Percentiles rank a stretch among this genome's conserved stretches.
Conservation (phyloP, 2,329 filamentous ascomycete genomes). For the Coniosporium uncinatum region DNA sequence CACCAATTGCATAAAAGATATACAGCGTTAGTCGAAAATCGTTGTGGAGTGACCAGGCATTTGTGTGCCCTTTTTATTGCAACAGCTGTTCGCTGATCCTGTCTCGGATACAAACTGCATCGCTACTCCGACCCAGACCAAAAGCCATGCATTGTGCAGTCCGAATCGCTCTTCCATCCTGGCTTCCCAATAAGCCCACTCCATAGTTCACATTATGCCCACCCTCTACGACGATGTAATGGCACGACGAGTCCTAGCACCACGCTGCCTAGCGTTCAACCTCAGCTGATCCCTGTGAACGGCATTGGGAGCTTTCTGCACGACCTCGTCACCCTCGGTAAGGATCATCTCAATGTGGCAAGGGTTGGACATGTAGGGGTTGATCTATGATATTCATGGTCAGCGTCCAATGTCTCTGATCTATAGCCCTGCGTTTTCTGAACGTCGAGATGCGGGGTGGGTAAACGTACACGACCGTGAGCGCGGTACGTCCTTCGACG, state of each 20-base stretch:
- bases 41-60: too few relatives aligned
- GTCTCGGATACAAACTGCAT: too few relatives aligned
- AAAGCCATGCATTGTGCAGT: too few relatives aligned
- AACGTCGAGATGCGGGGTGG: neutral
- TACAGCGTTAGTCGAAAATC: too few relatives aligned
- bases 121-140: too few relatives aligned
- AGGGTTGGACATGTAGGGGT: conserved; percentile 99
- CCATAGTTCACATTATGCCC: too few relatives aligned
- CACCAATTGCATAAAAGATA: too few relatives aligned
- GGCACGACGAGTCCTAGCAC: conserved; percentile 54
- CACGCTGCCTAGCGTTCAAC: conserved; percentile 91
- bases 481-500: conserved; percentile 99
- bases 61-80: too few relatives aligned
- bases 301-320: conserved; percentile 79
- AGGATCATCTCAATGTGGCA: conserved; percentile 99
- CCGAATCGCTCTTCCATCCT: too few relatives aligned
- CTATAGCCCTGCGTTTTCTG: too few relatives aligned
- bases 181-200: too few relatives aligned
- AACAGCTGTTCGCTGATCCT: too few relatives aligned
- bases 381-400: conserved; percentile 68
- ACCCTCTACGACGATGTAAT: conserved; percentile 55
- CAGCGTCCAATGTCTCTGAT: neutral
- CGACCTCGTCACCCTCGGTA: conserved; percentile 93
- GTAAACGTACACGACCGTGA: conserved; percentile 90
- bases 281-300: conserved; percentile 58